Base-by-base conservation (phyloP, 2,329 filamentous ascomycete genomes). In the Orbilia brochopaga region DNA sequence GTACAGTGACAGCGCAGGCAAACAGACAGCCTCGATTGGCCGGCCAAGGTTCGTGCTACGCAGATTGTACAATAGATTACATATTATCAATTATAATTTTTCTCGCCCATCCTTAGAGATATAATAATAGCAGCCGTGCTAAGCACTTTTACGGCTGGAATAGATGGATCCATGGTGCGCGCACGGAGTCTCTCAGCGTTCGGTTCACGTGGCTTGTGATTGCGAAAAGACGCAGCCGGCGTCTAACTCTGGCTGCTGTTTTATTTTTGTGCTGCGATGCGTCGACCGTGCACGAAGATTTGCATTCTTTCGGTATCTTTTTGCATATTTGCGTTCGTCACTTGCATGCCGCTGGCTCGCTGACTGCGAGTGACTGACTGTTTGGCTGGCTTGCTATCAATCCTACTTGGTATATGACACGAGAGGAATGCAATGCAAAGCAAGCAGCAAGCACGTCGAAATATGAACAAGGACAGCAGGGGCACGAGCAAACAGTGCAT, bases 131-230 rank as follows among this genome's bases (percentile, higher is more conserved):
- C 13, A 15, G 15, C n/a, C 11, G 13, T 42, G 13, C 2, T 42
- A 13, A 13, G 37, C 2, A 15, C n/a, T 17, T 13, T 17, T 17
- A 15, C 37, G n/a, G 4, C 37, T 13, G n/a, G 3, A 42, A 15
- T 13, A 15, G 4, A 4, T 13, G n/a, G 3, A 42, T 42, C 4
- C 37, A 42, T 15, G 13, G 37, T 42, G 37, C 37, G 37, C 37
- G 37, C 37, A 42, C 37, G 37, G 37, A 42, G 37, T 13, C 27
- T 42, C 37, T 42, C 13, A 42, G 37, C 37, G 37, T 42, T 32
- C 27, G 27, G 27, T 32, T 42, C 37, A 42, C 37, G 37, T 42
- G 66, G 27, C 53, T 58, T 15, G 53, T 70, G 66, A 64, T 70
- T 70, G 66, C 53, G 54, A 63, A 42, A 42, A 42, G 37, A 42